Evolutionary conservation across 2,329 filamentous ascomycete genomes (phyloP).

Genomic region (Fusarium cicatricum): DNA sequence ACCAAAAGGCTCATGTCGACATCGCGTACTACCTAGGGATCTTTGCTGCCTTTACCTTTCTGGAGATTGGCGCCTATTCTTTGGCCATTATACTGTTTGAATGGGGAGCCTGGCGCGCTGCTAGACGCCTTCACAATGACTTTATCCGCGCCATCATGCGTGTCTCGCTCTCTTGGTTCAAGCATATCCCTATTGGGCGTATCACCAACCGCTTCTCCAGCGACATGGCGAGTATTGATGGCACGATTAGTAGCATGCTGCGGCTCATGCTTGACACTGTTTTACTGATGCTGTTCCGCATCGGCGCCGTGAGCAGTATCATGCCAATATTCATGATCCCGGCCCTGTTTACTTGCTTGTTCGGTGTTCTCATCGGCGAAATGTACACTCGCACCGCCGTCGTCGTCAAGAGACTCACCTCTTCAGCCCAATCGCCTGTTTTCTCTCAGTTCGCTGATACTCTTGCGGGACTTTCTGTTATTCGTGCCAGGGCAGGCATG

Average conservation of each 20-base stretch:
- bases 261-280: conserved; percentile 52
- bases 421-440: conserved; percentile 60
- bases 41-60: conserved; percentile 56
- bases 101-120: conserved; percentile 65
- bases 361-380: conserved; percentile 57
- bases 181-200: conserved; percentile 60
- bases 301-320: conserved; percentile 58
- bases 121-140: conserved; percentile 59
- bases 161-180: conserved; percentile 66
- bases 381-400: conserved; percentile 61
- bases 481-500: conserved; percentile 61
- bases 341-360: conserved; percentile 54
- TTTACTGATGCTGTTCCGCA: conserved; percentile 55
- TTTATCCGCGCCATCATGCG: conserved; percentile 61
- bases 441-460: conserved; percentile 66
- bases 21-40: conserved; percentile 62
- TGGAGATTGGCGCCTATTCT: conserved; percentile 54
- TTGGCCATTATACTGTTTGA: conserved; percentile 58
- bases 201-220: conserved; percentile 65
- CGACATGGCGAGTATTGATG: conserved; percentile 65
- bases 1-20: conserved; percentile 52
- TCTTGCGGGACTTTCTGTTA: conserved; percentile 58
- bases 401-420: conserved; percentile 55
- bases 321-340: conserved; percentile 61
- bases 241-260: conserved; percentile 55